These are phyloP conservation scores for Russula sp. DNA, from an alignment of 768 basidiomycete genomes.

Conservation along the genomic window DNA sequence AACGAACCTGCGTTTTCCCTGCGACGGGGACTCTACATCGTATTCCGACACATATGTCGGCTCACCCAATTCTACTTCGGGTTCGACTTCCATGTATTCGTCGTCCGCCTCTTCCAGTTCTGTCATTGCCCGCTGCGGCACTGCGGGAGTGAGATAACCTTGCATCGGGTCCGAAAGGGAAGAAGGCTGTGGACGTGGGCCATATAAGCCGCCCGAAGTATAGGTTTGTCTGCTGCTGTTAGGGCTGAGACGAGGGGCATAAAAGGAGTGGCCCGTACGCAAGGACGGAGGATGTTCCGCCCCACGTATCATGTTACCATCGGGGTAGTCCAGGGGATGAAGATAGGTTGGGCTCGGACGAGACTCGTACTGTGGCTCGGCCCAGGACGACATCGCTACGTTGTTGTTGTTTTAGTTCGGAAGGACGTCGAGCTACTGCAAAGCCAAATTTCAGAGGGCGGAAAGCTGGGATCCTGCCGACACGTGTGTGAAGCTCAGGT, in stretches of 20 bases:
- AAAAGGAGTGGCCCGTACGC: not conserved
- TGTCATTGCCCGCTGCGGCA: not conserved
- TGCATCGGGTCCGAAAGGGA: constrained; percentile 3
- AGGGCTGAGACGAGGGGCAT: constrained; percentile 14
- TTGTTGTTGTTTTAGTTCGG: not conserved
- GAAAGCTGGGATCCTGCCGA: constrained; percentile 1
- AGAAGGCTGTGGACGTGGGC: constrained; percentile 16
- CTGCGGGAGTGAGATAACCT: not conserved
- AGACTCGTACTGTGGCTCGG: constrained; percentile 3
- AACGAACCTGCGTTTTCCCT: constrained; percentile 13
- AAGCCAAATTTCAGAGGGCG: not conserved
- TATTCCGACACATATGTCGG: not conserved
- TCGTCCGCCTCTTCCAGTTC: constrained; percentile 14
- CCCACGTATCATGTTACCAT: not conserved
- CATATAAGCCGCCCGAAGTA: constrained; percentile 6
- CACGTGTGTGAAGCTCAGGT: constrained; percentile 18
- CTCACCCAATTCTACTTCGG: not conserved
- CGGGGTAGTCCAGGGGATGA: not conserved
- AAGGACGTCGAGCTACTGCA: constrained; percentile 1
- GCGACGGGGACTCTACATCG: not conserved
- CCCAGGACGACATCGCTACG: constrained; percentile 9
- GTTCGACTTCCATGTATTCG: constrained; percentile 17
- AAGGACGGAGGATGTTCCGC: constrained; percentile 9
- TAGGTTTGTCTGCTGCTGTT: constrained; percentile 9
- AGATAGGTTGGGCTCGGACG: not conserved